A percentile compares a stretch with the other conserved stretches of the same genome.
phyloP scores from a whole-genome alignment of 768 basidiomycete species.

The Suillus lakei region DNA sequence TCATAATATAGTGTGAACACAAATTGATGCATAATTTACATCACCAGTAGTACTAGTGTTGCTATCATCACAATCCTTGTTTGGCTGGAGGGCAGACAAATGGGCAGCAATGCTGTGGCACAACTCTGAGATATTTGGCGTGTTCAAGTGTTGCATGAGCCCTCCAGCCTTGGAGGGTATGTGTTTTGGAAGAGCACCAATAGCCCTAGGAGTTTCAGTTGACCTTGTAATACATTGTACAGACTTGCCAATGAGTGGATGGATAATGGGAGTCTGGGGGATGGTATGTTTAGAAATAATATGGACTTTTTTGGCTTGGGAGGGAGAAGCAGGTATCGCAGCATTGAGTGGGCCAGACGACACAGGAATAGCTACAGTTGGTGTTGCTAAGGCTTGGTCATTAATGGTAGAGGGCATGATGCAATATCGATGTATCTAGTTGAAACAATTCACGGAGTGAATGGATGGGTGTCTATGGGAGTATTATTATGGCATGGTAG shows the following conservation, averaged over 20 bases:
- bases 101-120: background rate
- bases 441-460: no score
- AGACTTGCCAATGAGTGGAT: background rate
- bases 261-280: background rate
- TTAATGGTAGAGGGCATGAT: background rate
- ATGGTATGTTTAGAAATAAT: background rate
- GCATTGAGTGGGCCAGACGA: background rate
- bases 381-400: background rate
- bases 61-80: background rate
- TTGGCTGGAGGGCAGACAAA: background rate
- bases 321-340: background rate
- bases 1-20: background rate
- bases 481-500: background rate
- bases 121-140: background rate
- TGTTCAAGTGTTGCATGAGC: constrained; percentile 1
- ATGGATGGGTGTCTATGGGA: background rate
- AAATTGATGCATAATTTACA: background rate
- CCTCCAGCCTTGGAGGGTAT: background rate
- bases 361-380: background rate
- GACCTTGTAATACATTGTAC: background rate
- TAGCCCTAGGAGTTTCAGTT: background rate
- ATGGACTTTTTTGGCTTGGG: background rate
- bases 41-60: background rate
- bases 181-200: background rate
- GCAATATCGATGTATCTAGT: background rate